Base-by-base conservation (phyloP, 73 alveolate genomes). In the Diophrys sp. region DNA sequence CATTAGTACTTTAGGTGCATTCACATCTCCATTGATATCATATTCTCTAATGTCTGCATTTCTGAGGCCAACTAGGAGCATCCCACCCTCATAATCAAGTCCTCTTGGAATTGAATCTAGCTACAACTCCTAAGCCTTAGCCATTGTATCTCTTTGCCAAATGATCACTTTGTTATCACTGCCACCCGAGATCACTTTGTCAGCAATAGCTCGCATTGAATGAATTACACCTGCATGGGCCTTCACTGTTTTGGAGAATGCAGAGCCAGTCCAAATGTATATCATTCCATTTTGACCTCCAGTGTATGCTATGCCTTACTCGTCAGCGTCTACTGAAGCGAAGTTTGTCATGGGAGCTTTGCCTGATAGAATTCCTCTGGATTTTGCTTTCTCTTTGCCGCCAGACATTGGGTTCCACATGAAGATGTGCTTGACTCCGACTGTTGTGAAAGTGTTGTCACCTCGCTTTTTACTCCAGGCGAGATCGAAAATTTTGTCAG, bases 31-130 rank as follows among this genome's bases (percentile, higher is more conserved):
- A n/a, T n/a, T n/a, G n/a, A n/a, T n/a, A n/a, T n/a, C n/a, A n/a
- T n/a, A 62, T 78, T 70, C 73, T 25, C 5, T 44, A 57, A 86
- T 74, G 25, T 54, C 44, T 23, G 98, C 99, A 70, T 87, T 94
- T 78, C 95, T 84, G 74, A 92, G 86, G 26, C 98, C 97, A 56
- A 84, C 89, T 28, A 96, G 88, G 85, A 96, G 81, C 54, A 81
- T 85, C 14, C 87, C 94, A 75, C 87, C 88, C 33, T 80, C 76
- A 67, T 75, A 68, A 75, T 96, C 99, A 78, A 96, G 75, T 25
- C 97, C 93, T 57, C 96, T 14, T 24, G 57, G 75, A 8, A 5
- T 24, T 2, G 70, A 74, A 14, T 75, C 75, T n/a, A 57, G 70
- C 1, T 54, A 27, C 1, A 73, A 23, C 30, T 62, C 77, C n/a